These are phyloP conservation scores for Hericium rajendrae DNA, from an alignment of 768 basidiomycete genomes.

Conservation along the genomic window DNA sequence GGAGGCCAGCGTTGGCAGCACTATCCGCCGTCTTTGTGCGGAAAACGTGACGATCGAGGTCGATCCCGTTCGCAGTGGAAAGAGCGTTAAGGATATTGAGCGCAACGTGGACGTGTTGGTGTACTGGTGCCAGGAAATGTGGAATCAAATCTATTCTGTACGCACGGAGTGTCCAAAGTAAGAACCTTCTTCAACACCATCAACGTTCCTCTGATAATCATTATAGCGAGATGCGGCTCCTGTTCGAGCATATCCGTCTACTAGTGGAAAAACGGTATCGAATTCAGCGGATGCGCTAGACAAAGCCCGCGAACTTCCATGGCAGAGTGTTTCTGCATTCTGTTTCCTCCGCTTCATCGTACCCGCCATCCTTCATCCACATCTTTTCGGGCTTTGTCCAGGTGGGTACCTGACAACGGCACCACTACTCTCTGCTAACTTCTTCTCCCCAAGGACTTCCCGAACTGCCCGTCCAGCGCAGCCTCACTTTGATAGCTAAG, in stretches of 20 bases:
- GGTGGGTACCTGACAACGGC: conserved; percentile 32
- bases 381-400: conserved; percentile 69
- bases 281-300: conserved; percentile 30
- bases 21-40: conserved; percentile 57
- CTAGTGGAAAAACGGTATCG: conserved; percentile 62
- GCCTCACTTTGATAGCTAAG: conserved; percentile 77
- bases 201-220: conserved; percentile 5
- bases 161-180: conserved; percentile 68
- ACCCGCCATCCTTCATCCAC: conserved; percentile 83
- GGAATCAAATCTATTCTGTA: conserved; percentile 72
- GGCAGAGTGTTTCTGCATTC: conserved; percentile 84
- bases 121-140: conserved; percentile 72
- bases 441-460: conserved; percentile 47
- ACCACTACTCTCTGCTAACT: background rate
- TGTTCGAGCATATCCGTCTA: conserved; percentile 62
- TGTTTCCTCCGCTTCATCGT: conserved; percentile 86
- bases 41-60: conserved; percentile 78
- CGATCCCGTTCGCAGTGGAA: conserved; percentile 61
- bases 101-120: conserved; percentile 60
- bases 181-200: conserved; percentile 19
- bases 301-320: conserved; percentile 47
- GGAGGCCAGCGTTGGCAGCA: conserved; percentile 66
- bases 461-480: conserved; percentile 57
- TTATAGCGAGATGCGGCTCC: conserved; percentile 56
- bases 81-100: conserved; percentile 50